Conservation (phyloP, 2,329 filamentous ascomycete species). For the Cryphonectria radicalis region DNA sequence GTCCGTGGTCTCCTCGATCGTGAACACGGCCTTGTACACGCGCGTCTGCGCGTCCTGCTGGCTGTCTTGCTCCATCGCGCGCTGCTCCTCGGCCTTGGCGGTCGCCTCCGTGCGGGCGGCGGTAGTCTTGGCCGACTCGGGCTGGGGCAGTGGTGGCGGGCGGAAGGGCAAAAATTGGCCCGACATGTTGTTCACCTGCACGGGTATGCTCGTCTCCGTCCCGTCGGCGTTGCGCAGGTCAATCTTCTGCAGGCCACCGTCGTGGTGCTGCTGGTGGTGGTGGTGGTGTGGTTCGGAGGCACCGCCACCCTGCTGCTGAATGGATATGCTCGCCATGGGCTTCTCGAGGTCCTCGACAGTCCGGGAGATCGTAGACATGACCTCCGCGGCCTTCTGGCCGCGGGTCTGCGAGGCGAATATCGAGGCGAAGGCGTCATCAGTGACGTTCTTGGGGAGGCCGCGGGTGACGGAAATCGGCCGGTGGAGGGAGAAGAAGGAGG, state of each 20-base stretch:
- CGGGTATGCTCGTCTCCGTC: slow-evolving; percentile 60
- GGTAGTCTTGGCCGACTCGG: slow-evolving; percentile 48
- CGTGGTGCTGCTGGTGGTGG: slow-evolving; percentile 42
- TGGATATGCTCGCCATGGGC: slow-evolving; percentile 58
- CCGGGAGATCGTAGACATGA: slow-evolving; percentile 68
- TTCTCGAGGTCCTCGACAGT: slow-evolving; percentile 64
- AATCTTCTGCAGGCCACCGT: slow-evolving; percentile 51
- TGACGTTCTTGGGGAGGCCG: slow-evolving; percentile 74
- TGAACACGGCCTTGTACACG: slow-evolving; percentile 67
- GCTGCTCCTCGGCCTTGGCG: slow-evolving; percentile 35
- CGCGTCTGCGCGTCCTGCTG: slow-evolving; percentile 55
- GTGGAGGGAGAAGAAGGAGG: slow-evolving; percentile 94
- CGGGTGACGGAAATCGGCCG: slow-evolving; percentile 88
- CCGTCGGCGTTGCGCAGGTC: slow-evolving; percentile 61
- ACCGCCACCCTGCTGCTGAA: slow-evolving; percentile 41
- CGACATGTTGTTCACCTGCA: slow-evolving; percentile 71
- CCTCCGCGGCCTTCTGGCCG: slow-evolving; percentile 58
- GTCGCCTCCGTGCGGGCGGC: slow-evolving; percentile 36
- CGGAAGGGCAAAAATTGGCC: slow-evolving; percentile 79
- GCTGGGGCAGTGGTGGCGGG: slow-evolving; percentile 78
- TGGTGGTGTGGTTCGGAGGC: slow-evolving; percentile 32
- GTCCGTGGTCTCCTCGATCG: slow-evolving; percentile 68
- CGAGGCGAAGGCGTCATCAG: slow-evolving; percentile 76
- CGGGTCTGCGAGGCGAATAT: slow-evolving; percentile 72
- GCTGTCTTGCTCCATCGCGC: slow-evolving; percentile 40